Percentiles rank a stretch among this genome's conserved stretches.
Conservation (phyloP, 2,329 filamentous ascomycete genomes). For the Alternaria novae-zelandiae region DNA sequence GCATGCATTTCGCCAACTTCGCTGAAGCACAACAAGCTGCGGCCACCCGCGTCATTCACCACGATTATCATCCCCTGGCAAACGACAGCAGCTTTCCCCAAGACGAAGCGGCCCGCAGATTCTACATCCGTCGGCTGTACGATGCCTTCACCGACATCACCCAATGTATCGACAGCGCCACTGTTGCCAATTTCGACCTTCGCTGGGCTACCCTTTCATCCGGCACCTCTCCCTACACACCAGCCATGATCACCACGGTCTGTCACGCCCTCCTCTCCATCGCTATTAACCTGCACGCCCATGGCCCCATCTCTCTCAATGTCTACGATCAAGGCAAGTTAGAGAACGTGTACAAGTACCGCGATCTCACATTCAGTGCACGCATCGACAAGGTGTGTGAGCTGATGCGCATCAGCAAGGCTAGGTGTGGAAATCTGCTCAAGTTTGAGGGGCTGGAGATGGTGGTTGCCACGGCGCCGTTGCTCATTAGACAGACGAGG, state of each 20-base stretch:
- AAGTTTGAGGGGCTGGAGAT: constrained; percentile 1
- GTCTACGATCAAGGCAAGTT: constrained; percentile 3
- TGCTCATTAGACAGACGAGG: neutral
- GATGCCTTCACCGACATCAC: constrained; percentile 5
- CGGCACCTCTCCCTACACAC: neutral
- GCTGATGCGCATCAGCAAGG: constrained; percentile 5
- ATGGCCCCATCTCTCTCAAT: constrained; percentile 1
- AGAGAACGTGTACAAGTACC: neutral
- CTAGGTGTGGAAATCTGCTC: constrained; percentile 1
- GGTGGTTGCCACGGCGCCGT: neutral
- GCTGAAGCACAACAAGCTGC: neutral
- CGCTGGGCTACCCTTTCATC: neutral
- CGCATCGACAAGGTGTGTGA: constrained; percentile 4
- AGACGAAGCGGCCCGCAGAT: neutral
- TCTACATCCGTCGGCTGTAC: neutral
- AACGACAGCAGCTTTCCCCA: constrained; percentile 1
- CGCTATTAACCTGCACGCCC: constrained; percentile 1
- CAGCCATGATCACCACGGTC: neutral
- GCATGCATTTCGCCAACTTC: neutral
- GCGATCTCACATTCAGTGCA: neutral
- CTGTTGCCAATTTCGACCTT: neutral
- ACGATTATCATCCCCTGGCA: neutral
- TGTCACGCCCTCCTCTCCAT: constrained; percentile 4
- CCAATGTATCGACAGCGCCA: constrained; percentile 2
- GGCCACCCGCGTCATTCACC: neutral